Base-by-base conservation (phyloP, 352 stramenopile species). In the Thalassiosira mediterranea region DNA sequence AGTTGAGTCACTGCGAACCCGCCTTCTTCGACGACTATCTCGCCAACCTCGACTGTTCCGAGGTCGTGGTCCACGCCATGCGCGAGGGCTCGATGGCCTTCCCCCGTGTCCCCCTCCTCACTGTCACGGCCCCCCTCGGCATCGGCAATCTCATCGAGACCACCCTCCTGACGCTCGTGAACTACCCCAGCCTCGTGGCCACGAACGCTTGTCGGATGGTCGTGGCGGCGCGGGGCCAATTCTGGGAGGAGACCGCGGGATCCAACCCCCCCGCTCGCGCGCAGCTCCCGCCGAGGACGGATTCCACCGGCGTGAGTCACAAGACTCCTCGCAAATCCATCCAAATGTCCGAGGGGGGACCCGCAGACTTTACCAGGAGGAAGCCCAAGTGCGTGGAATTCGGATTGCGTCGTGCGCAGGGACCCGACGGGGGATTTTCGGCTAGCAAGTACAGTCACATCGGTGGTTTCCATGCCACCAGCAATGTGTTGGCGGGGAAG, bases 181-280 rank as follows among this genome's bases (percentile, higher is more conserved):
- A 99, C 88, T 99, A 95, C 73, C 96, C 97, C 3, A 86, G 59
- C 66, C 89, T 99, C 38, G 91, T 99, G 38, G 96, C 96, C 10
- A 99, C 97, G 3, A 99, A 99, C 79, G 96, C 97, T 11, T 97
- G 95, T 31, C 92, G 97, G 25, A 98, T 99, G 88, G 95, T 97
- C 60, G 86, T 96, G 26, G 96, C 96, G 0, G 96, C 95, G 25
- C 95, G 96, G 5, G 42, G 80, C 84, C 69, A 93, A 88, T 79
- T 75, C 32, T 79, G 61, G 65, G 63, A 77, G 44, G 56, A 70
- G 34, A 78, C 49, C 1, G 62, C 63, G 11, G 56, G 56, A 5
- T 34, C 52, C 0, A 52, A 13, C 48, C 69, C 44, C 25, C 34
- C 8, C 28, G 15, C 15, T 8, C 15, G 11, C 4, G 5, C 7